Percentiles rank a stretch among this genome's conserved stretches.
Conservation (phyloP, 2,329 filamentous ascomycete genomes). For the Pseudopithomyces chartarum region DNA sequence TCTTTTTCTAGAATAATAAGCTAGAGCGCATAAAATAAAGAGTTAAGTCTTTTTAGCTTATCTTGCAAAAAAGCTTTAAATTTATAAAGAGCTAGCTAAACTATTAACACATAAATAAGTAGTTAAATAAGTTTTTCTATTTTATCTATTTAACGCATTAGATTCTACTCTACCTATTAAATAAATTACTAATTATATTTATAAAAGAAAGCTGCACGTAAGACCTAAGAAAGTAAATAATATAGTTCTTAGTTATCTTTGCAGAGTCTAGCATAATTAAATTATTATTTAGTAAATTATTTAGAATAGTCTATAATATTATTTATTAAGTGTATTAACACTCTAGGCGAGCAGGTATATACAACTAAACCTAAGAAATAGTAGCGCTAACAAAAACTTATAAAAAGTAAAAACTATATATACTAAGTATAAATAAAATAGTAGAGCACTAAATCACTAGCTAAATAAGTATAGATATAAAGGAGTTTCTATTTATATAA, state of each 20-base stretch:
- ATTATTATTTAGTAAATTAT: no score
- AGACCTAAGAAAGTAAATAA: no score
- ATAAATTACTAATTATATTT: no score
- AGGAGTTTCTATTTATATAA: neutral
- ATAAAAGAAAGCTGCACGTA: no score
- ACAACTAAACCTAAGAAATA: no score
- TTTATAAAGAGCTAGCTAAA: conserved; percentile 2
- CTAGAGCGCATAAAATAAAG: neutral
- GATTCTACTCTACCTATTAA: conserved; percentile 1
- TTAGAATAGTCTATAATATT: no score
- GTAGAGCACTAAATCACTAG: neutral
- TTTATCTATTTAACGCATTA: conserved; percentile 5
- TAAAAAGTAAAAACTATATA: neutral
- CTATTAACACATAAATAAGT: neutral
- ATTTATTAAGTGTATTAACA: no score
- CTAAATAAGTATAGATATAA: neutral
- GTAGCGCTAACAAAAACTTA: no score
- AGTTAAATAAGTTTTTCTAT: conserved; percentile 6
- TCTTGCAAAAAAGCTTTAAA: neutral
- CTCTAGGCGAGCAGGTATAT: no score
- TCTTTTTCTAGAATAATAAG: neutral
- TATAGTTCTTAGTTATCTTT: no score
- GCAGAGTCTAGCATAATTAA: no score
- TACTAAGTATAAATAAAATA: neutral
- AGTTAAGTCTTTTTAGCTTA: neutral